Evolutionary conservation across 73 alveolate genomes (phyloP).

Genomic region (Paramecium bursaria): DNA sequence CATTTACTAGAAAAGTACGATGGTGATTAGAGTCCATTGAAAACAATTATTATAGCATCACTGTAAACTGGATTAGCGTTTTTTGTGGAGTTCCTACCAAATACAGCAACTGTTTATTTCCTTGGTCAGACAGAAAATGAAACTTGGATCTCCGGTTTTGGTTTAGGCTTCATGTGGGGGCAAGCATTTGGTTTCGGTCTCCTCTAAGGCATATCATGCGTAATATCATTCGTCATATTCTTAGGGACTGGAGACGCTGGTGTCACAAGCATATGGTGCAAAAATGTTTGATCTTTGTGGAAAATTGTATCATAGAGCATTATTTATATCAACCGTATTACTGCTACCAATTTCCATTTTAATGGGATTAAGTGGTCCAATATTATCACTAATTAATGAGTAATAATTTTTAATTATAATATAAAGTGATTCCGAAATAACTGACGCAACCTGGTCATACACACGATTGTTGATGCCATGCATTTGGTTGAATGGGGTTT

Average conservation of each 20-base stretch:
- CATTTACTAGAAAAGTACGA: too few species aligned
- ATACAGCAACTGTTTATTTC: neutral
- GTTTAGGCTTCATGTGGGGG: constrained; percentile 9
- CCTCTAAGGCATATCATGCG: constrained; percentile 4
- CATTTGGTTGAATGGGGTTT: too few species aligned
- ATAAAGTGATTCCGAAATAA: too few species aligned
- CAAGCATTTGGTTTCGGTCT: constrained; percentile 36
- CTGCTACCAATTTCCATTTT: neutral
- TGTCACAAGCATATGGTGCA: constrained; percentile 40
- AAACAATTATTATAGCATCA: too few species aligned
- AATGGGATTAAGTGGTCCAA: too few species aligned
- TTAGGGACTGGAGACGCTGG: constrained; percentile 17
- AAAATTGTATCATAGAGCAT: constrained; percentile 29
- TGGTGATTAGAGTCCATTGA: too few species aligned
- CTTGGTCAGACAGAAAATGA: constrained; percentile 3
- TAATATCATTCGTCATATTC: neutral
- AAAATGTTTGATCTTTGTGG: constrained; percentile 16
- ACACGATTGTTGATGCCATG: too few species aligned
- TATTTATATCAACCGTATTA: neutral
- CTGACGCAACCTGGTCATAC: too few species aligned
- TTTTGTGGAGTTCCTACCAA: constrained; percentile 11
- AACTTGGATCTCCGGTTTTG: neutral
- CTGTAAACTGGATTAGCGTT: constrained; percentile 26
- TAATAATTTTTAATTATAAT: too few species aligned
- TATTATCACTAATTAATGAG: neutral